Evolutionary conservation across 2,329 filamentous ascomycete species (phyloP).

Genomic region (Colletotrichum endophyticum): DNA sequence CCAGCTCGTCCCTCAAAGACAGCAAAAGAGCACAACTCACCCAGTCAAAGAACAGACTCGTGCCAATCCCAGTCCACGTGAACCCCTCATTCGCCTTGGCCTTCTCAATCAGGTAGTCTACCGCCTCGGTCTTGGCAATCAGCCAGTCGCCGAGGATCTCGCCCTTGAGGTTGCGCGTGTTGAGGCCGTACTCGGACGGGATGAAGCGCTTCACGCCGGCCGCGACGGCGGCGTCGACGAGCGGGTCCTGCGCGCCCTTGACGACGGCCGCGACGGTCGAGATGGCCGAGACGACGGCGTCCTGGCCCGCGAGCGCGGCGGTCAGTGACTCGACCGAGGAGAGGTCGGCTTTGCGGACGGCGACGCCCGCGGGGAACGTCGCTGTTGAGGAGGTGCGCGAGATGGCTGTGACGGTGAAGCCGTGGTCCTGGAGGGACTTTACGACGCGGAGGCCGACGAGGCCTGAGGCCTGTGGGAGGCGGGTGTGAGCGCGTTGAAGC

Average conservation of each 20-base stretch:
- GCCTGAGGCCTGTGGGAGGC: slow-evolving; percentile 5
- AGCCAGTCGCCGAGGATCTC: slow-evolving; percentile 25
- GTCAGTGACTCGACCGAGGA: slow-evolving; percentile 6
- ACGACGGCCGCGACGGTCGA: slow-evolving; percentile 31
- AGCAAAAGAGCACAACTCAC: slow-evolving; percentile 28
- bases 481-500: not conserved
- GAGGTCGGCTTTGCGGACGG: slow-evolving; percentile 4
- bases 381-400: slow-evolving; percentile 1
- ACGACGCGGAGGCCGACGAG: slow-evolving; percentile 11
- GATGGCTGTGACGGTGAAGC: slow-evolving; percentile 10
- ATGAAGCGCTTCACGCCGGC: slow-evolving; percentile 61
- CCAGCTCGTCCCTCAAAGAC: not conserved
- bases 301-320: slow-evolving; percentile 17
- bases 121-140: slow-evolving; percentile 15
- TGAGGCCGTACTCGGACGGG: slow-evolving; percentile 53
- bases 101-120: slow-evolving; percentile 19
- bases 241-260: slow-evolving; percentile 48
- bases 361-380: not conserved
- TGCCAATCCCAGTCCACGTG: slow-evolving; percentile 64
- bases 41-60: slow-evolving; percentile 68
- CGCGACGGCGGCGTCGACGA: slow-evolving; percentile 57
- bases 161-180: slow-evolving; percentile 26
- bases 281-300: slow-evolving; percentile 45
- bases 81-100: slow-evolving; percentile 36
- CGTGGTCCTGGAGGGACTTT: not conserved